phyloP scores from a whole-genome alignment of 1,139 yeast species.

The Pichia sp. region DNA sequence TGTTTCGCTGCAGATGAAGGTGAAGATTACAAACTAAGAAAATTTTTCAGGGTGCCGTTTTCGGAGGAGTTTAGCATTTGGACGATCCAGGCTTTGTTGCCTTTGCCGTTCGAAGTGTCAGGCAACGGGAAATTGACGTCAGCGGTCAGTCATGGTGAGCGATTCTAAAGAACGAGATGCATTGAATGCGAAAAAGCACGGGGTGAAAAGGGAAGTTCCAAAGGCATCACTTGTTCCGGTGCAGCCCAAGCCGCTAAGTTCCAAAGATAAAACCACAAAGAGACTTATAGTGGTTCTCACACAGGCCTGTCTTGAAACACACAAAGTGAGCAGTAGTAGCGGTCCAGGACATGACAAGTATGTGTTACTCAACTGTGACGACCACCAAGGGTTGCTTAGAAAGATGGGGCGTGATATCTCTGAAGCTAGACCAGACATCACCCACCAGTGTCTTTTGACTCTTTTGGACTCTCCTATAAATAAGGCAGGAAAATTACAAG shows the following conservation, averaged over 20 bases:
- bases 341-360: constrained; percentile 86
- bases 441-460: constrained; percentile 92
- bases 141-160: constrained; percentile 32
- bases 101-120: not conserved
- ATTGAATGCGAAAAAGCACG: constrained; percentile 31
- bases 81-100: not conserved
- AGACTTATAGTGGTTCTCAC: constrained; percentile 88
- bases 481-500: constrained; percentile 95
- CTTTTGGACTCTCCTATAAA: constrained; percentile 92
- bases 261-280: constrained; percentile 78
- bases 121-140: not conserved
- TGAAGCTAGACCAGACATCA: constrained; percentile 97
- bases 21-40: not conserved
- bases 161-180: constrained; percentile 43
- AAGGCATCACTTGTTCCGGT: constrained; percentile 74
- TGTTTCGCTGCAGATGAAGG: not conserved
- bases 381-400: constrained; percentile 91
- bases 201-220: constrained; percentile 40
- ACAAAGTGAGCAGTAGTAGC: constrained; percentile 70
- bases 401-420: constrained; percentile 97
- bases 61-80: not conserved
- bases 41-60: not conserved
- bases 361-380: constrained; percentile 92
- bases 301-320: constrained; percentile 93
- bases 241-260: constrained; percentile 74